Evolutionary conservation across 331 rosid genomes (phyloP).

Genomic region (Quercus lobata): DNA sequence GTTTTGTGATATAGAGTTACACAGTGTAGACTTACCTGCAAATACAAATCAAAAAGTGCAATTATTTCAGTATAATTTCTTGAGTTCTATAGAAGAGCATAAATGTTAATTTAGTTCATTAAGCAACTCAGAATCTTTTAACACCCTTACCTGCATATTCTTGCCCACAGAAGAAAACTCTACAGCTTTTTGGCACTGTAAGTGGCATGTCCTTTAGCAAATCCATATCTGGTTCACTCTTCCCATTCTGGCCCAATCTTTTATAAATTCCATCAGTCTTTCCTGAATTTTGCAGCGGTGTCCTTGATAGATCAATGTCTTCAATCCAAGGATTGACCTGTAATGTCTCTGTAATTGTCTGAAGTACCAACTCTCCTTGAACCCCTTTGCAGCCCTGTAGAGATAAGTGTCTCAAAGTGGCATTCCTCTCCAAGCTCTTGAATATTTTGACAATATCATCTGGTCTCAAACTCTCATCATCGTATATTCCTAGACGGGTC

Average conservation of each 20-base stretch:
- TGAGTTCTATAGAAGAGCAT: neutral
- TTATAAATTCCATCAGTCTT: conserved; percentile 54
- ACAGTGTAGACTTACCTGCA: conserved; percentile 81
- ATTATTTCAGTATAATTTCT: neutral
- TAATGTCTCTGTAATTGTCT: conserved; percentile 68
- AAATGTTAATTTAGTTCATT: neutral
- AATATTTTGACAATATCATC: conserved; percentile 70
- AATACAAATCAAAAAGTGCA: conserved; percentile 15
- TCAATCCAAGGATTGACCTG: conserved; percentile 96
- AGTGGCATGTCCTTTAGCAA: conserved; percentile 83
- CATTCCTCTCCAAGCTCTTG: conserved; percentile 81
- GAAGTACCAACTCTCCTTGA: conserved; percentile 65
- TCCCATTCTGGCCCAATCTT: conserved; percentile 86
- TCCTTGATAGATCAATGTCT: conserved; percentile 80
- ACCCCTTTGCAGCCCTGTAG: conserved; percentile 80
- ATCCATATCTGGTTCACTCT: conserved; percentile 75
- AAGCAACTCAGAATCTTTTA: neutral
- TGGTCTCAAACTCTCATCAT: conserved; percentile 71
- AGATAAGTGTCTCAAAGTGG: conserved; percentile 63
- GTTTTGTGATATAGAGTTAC: conserved; percentile 74
- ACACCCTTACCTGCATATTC: conserved; percentile 66
- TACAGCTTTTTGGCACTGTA: conserved; percentile 78
- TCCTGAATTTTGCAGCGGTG: conserved; percentile 74
- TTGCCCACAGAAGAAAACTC: conserved; percentile 96
- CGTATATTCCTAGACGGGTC: conserved; percentile 57